Evolutionary conservation across 768 basidiomycete genomes (phyloP), one percentile per base, ranked within the genome.

Genomic region (Pisolithus microcarpus): DNA sequence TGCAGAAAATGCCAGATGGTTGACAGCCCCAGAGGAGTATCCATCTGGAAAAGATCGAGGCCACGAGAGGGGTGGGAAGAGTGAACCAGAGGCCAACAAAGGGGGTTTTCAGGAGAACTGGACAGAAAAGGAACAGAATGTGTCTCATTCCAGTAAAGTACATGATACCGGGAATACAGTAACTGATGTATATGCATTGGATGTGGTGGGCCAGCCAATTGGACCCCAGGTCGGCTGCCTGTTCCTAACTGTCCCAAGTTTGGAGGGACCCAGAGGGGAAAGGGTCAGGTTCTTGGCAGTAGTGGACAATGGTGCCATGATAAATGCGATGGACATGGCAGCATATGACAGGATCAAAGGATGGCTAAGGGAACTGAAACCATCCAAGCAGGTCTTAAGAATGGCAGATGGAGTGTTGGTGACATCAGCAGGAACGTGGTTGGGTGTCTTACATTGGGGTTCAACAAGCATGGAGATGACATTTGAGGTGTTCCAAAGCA

Each of bases 401-500:
- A 55, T 49, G 43, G 46, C 48, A 5, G 39, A 55, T 18, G 46
- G 54, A 4, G 38, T 46, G 0, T 4, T 48, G 28, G 48, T 48
- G 11, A 21, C 15, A 24, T 49, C 37, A 43, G 2, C 18, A 16
- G 54, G 54, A 3, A 47, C 19, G 8, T 30, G 28, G 28, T 30
- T 7, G 8, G 28, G 28, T 1, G 8, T 6, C 0, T 50, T 69
- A 0, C 21, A 31, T 3, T 40, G 66, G n/a, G 56, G 49, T 2
- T 48, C 47, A 0, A 51, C 59, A 4, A 11, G 36, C 1, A 15
- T 5, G 2, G 6, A 31, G 2, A 49, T 36, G 10, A 23, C 43
- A 3, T 61, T 67, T 24, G 60, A 67, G 45, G 56, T 66, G 0
- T 64, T 66, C 42, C 48, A 55, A 5, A 62, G 60, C 38, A 50